Conservation (phyloP, 2,329 filamentous ascomycete species). For the Elsinoe perseae region DNA sequence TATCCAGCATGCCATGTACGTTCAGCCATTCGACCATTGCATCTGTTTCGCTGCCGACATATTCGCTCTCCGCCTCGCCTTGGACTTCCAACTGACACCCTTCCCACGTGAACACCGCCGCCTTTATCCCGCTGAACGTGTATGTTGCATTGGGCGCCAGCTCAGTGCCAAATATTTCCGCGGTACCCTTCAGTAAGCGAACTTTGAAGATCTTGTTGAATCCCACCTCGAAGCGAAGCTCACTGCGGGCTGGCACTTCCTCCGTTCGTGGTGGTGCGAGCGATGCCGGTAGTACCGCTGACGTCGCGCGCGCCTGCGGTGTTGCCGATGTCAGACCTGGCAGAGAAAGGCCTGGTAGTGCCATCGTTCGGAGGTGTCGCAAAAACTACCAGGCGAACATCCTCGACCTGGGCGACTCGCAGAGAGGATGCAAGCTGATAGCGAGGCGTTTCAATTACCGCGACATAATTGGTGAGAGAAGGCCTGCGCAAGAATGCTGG, state of each 20-base stretch:
- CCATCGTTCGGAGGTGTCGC: slow-evolving; percentile 21
- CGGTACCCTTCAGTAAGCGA: slow-evolving; percentile 69
- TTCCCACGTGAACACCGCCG: slow-evolving; percentile 85
- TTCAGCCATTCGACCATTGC: slow-evolving; percentile 70
- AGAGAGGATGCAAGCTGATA: too few species aligned
- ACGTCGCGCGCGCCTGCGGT: slow-evolving; percentile 23
- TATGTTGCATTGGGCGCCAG: slow-evolving; percentile 74
- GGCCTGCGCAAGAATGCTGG: too few species aligned
- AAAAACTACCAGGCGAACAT: not conserved
- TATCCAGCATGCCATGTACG: slow-evolving; percentile 77
- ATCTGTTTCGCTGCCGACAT: slow-evolving; percentile 69
- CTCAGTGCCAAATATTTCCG: slow-evolving; percentile 92
- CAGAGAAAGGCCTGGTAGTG: slow-evolving; percentile 42
- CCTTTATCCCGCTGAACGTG: slow-evolving; percentile 71
- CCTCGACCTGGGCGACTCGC: too few species aligned
- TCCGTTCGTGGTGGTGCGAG: slow-evolving; percentile 31
- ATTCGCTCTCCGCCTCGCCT: slow-evolving; percentile 60
- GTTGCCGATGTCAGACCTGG: slow-evolving; percentile 28
- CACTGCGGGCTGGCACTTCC: slow-evolving; percentile 38
- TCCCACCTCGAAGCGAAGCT: slow-evolving; percentile 37
- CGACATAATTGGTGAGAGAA: too few species aligned
- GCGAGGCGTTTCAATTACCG: too few species aligned
- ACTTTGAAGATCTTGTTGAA: slow-evolving; percentile 32
- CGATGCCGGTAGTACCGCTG: slow-evolving; percentile 22
- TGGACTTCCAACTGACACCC: slow-evolving; percentile 79